phyloP scores from a whole-genome alignment of 2,329 filamentous ascomycete genomes.

The Stagonosporopsis tanaceti region DNA sequence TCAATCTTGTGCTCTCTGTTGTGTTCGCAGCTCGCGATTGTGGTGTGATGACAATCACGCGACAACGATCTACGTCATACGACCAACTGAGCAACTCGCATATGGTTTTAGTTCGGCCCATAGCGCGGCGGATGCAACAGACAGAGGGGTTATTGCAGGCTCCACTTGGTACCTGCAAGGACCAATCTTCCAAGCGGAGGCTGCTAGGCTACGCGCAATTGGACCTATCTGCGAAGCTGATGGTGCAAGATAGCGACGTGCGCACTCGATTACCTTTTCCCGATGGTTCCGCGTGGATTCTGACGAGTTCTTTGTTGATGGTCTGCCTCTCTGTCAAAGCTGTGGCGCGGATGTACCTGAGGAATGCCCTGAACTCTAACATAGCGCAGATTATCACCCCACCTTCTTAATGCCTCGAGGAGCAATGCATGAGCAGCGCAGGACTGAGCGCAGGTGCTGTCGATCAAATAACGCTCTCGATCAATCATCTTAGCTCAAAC shows the following conservation, averaged over 20 bases:
- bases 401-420: neutral
- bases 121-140: slow-evolving; percentile 14
- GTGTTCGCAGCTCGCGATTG: slow-evolving; percentile 18
- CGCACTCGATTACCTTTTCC: slow-evolving; percentile 14
- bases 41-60: slow-evolving; percentile 44
- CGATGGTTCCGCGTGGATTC: slow-evolving; percentile 7
- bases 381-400: slow-evolving; percentile 11
- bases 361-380: neutral
- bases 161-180: slow-evolving; percentile 32
- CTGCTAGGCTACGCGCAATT: slow-evolving; percentile 18
- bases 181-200: slow-evolving; percentile 12
- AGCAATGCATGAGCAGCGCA: neutral
- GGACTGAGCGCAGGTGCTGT: neutral
- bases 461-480: neutral
- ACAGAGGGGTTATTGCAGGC: slow-evolving; percentile 16
- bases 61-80: slow-evolving; percentile 43
- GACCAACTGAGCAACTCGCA: slow-evolving; percentile 27
- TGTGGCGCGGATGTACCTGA: neutral
- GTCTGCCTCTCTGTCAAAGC: neutral
- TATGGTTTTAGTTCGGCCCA: slow-evolving; percentile 32
- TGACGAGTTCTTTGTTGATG: slow-evolving; percentile 12
- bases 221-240: slow-evolving; percentile 8
- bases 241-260: slow-evolving; percentile 19
- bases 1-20: slow-evolving; percentile 8
- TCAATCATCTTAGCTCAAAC: neutral